phyloP scores from a whole-genome alignment of 495 filamentous ascomycete genomes.

The Penicillium roqueforti region DNA sequence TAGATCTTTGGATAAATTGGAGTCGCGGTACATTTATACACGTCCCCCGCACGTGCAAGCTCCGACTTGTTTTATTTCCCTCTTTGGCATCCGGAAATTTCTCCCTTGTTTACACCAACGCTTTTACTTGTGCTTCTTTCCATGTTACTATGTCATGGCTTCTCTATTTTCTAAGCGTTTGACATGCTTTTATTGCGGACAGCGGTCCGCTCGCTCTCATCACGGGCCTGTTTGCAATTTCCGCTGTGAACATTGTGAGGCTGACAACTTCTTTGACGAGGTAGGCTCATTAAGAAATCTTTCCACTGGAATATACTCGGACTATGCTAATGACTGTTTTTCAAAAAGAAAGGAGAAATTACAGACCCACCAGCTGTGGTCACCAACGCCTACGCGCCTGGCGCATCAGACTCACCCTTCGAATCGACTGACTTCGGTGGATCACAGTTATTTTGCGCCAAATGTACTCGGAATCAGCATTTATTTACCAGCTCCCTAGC shows the following conservation, averaged over 20 bases:
- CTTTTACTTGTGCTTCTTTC: constrained; percentile 3
- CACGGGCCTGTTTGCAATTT: constrained; percentile 55
- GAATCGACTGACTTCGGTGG: constrained; percentile 36
- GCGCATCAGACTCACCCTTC: constrained; percentile 29
- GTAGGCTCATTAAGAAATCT: constrained; percentile 31
- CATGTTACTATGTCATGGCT: constrained; percentile 41
- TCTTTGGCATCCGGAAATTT: constrained; percentile 15
- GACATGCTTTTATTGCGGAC: constrained; percentile 74
- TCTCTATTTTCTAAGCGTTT: constrained; percentile 48
- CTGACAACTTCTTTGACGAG: constrained; percentile 76
- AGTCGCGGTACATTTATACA: constrained; percentile 12
- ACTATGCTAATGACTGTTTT: neutral
- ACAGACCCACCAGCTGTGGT: constrained; percentile 73
- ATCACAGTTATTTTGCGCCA: constrained; percentile 64
- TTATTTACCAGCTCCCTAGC: constrained; percentile 63
- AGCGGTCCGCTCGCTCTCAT: constrained; percentile 51
- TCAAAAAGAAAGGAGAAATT: constrained; percentile 70
- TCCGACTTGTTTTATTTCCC: constrained; percentile 34
- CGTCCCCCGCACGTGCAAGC: constrained; percentile 25
- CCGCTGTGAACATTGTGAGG: constrained; percentile 69
- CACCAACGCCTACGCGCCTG: constrained; percentile 31
- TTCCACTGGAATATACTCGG: constrained; percentile 6
- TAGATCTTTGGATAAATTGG: neutral
- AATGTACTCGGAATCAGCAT: constrained; percentile 78
- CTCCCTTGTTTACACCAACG: constrained; percentile 12